Evolutionary conservation across 176 grass and related monocot species (phyloP), one percentile per base, ranked within the genome.

Genomic region (Oropetium thomaeum): DNA sequence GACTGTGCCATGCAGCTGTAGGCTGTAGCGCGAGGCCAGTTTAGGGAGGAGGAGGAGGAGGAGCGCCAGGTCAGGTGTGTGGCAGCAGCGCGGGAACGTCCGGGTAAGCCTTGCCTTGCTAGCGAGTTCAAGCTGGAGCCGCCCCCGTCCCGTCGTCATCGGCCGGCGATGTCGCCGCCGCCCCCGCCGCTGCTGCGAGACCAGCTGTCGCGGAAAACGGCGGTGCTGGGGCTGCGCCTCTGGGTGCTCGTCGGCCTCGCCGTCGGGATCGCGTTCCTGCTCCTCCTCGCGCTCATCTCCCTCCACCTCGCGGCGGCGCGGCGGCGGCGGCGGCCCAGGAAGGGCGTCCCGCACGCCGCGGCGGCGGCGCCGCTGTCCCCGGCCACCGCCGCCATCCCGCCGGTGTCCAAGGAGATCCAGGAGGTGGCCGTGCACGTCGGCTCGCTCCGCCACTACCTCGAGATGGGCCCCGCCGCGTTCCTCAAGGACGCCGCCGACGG

Each of bases 351-450:
- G 3, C 58, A 2, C 60, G 62, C 62, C 62, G 8, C n/a, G 65
- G 10, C 7, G 17, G 10, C 55, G 41, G 30, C 59, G 49, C 71
- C 86, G 61, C 22, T 63, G 47, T 71, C 79, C 20, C 71, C 88
- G 0, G 9, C 86, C 0, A 9, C 86, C 34, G 77, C 66, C 26
- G 93, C 67, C 32, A 97, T 97, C 86, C 91, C 91, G 60, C 69
- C 69, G 27, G 67, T 89, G n/a, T 98, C 95, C 42, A 98, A 92
- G 77, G 95, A 94, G 78, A 98, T 98, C 83, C 95, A 92, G 88
- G 95, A 94, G 83, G 92, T 98, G 53, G 80, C 86, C 67, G 69
- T 90, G 37, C 76, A 90, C 74, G 81, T 90, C 5, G 76, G 85
- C 62, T 77, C 82, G 5, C 77, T 83, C 62, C 83, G 71, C 15